A percentile compares a stretch with the other conserved stretches of the same genome.
These are phyloP conservation scores for Saccharum officinarum DNA, from an alignment of 176 grass and related monocot species.

Conservation along the genomic window DNA sequence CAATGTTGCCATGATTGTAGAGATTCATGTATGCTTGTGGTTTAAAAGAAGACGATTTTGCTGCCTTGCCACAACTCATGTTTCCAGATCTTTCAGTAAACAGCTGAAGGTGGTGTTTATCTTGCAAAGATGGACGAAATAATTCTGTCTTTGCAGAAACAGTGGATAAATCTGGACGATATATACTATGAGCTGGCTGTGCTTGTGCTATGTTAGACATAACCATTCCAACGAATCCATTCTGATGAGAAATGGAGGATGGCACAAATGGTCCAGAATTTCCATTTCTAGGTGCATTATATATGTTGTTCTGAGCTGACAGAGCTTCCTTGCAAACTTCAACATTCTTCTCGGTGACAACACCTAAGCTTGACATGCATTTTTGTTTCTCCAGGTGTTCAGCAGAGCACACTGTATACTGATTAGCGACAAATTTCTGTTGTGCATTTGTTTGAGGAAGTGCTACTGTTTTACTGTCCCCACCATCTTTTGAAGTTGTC, in stretches of 20 bases:
- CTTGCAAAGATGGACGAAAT: slow-evolving; percentile 32
- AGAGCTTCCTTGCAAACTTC: slow-evolving; percentile 29
- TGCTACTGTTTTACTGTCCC: slow-evolving; percentile 36
- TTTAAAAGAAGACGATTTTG: slow-evolving; percentile 60
- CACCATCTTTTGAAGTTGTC: slow-evolving; percentile 30
- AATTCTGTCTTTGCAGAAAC: slow-evolving; percentile 37
- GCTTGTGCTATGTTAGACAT: slow-evolving; percentile 32
- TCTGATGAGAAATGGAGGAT: slow-evolving; percentile 42
- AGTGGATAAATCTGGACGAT: slow-evolving; percentile 22
- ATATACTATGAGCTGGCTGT: slow-evolving; percentile 34
- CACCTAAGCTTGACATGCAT: slow-evolving; percentile 20
- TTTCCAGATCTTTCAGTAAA: slow-evolving; percentile 44
- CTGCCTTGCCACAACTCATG: slow-evolving; percentile 41
- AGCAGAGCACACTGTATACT: slow-evolving; percentile 20
- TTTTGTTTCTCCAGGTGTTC: slow-evolving; percentile 35
- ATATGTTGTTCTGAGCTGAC: slow-evolving; percentile 25
- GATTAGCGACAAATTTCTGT: slow-evolving; percentile 11
- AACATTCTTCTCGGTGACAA: slow-evolving; percentile 29
- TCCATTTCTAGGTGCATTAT: slow-evolving; percentile 29
- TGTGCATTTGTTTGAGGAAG: slow-evolving; percentile 36
- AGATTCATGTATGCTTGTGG: slow-evolving; percentile 84
- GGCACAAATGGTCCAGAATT: slow-evolving; percentile 16
- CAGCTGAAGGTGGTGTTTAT: slow-evolving; percentile 29
- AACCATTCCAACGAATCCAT: slow-evolving; percentile 17
- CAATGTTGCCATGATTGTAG: slow-evolving; percentile 89